These are phyloP conservation scores for Fraxinus floribunda DNA, from an alignment of 305 asterid species.

Conservation along the genomic window DNA sequence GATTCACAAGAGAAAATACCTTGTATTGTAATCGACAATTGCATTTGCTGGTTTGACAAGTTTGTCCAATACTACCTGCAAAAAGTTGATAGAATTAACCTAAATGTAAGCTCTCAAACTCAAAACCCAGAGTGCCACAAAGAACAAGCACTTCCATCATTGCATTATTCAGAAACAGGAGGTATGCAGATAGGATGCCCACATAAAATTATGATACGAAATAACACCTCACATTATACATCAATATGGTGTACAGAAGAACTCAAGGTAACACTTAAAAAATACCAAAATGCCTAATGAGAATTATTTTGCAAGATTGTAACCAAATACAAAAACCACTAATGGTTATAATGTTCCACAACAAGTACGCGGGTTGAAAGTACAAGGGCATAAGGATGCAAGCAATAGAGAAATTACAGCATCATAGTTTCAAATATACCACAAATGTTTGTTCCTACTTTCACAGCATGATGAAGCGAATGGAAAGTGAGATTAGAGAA, in stretches of 20 bases:
- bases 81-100: conserved; percentile 29
- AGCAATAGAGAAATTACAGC: neutral
- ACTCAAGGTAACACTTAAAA: neutral
- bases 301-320: neutral
- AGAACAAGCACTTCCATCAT: neutral
- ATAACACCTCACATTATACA: neutral
- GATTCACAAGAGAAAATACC: conserved; percentile 43
- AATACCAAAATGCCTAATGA: neutral
- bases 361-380: neutral
- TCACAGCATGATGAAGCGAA: neutral
- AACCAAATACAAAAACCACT: neutral
- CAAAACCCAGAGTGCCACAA: conserved; percentile 17
- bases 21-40: conserved; percentile 87
- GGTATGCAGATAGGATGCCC: neutral
- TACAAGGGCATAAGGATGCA: neutral
- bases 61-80: conserved; percentile 90
- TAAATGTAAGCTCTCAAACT: conserved; percentile 14
- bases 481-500: neutral
- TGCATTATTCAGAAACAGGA: conserved; percentile 1
- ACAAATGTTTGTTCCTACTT: neutral
- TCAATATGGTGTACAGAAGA: neutral
- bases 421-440: neutral
- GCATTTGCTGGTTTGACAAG: conserved; percentile 87
- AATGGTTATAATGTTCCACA: neutral
- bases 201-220: neutral